Base-by-base conservation (phyloP, 345 rosid species). In the Diplotaxis tenuifolia region DNA sequence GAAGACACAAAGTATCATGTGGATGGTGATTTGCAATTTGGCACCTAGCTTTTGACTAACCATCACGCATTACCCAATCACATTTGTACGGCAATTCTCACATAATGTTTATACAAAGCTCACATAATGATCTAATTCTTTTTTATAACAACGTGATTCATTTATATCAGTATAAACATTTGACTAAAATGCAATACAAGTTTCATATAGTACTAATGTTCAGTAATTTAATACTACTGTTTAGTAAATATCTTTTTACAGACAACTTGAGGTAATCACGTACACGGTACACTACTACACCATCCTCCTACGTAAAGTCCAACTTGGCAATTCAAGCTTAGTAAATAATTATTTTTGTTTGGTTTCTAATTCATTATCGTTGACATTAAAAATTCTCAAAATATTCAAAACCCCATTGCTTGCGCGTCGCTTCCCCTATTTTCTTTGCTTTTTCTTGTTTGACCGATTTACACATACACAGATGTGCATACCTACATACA, bases 371-470 rank as follows among this genome's bases (percentile, higher is more conserved):
- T 42, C 59, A 21, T 18, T 28, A 12, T 57, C 42, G 71, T 70
- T 76, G 72, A 76, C 76, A 15, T 65, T 47, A 2, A 23, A 56
- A 42, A 10, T 22, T 47, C 28, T 55, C 40, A 76, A 22, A 56
- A 63, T 27, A 8, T 38, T 38, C 32, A 65, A 23, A 64, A 49
- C 28, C 49, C 75, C 62, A 15, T 70, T 70, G 25, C 72, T 76
- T 76, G 75, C 75, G 80, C 75, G 60, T 70, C 67, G 58, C 66
- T 63, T 63, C 54, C 34, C 53, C 9, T 4, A 64, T 16, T 47
- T 70, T 70, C 40, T 64, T 56, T 47, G 66, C 54, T 76, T 76
- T n/a, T 70, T 70, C 71, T 76, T 70, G 79, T 76, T 76, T 76
- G 80, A 76, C 68, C 72, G 29, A 65, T 49, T 70, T 58, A 76